Percentiles rank a stretch among this genome's conserved stretches.
Conservation (phyloP, 805 yeast species). For the Pichia deserticola region DNA sequence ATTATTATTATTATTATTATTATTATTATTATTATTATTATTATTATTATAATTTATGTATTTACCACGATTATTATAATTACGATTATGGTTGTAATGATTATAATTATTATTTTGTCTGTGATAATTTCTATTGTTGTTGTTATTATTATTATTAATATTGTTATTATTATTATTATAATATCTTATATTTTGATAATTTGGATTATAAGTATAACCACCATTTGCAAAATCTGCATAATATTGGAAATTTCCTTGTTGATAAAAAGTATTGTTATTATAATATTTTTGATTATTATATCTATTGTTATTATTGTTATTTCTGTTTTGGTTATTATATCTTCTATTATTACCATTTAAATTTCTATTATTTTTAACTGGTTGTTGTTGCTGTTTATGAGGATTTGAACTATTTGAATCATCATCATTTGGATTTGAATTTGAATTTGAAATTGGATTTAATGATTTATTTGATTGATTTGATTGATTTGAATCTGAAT, state of each 20-base stretch:
- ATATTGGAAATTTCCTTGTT: conserved; percentile 3
- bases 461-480: no score
- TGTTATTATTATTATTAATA: conserved; percentile 2
- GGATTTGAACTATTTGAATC: no score
- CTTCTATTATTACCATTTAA: conserved; percentile 10
- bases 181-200: neutral
- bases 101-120: no score
- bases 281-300: neutral
- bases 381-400: neutral
- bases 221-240: conserved; percentile 2
- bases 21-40: neutral
- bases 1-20: no score
- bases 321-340: conserved; percentile 3
- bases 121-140: neutral
- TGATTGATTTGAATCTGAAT: no score
- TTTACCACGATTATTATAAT: conserved; percentile 1
- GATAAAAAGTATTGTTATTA: neutral
- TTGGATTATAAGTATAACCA: neutral
- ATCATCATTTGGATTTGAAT: neutral
- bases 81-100: conserved; percentile 2
- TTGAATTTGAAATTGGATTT: no score
- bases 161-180: neutral
- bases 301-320: conserved; percentile 3
- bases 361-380: neutral
- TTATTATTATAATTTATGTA: neutral